A percentile compares a stretch with the other conserved stretches of the same genome.
These are phyloP conservation scores for Dalbergia cultrata DNA, from an alignment of 306 rosid species.

Conservation along the genomic window DNA sequence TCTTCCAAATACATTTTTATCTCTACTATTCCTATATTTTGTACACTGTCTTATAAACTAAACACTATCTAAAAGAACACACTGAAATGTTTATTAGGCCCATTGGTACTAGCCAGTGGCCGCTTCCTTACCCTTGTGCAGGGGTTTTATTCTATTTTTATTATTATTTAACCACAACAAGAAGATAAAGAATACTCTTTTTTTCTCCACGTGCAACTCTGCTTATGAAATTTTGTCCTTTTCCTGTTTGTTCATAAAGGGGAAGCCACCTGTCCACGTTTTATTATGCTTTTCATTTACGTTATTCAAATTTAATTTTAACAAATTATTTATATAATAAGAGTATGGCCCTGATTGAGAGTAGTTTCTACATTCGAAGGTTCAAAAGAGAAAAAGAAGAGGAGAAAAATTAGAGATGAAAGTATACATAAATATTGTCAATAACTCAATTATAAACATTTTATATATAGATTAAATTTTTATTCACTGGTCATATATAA, in stretches of 20 bases:
- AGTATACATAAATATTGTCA: no score
- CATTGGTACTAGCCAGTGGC: slow-evolving; percentile 5
- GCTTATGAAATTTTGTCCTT: slow-evolving; percentile 1
- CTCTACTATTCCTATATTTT: no score
- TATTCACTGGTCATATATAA: no score
- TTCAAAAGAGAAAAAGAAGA: neutral
- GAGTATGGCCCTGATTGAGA: slow-evolving; percentile 12
- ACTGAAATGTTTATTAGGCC: slow-evolving; percentile 18
- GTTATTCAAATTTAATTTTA: neutral
- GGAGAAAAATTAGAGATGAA: no score
- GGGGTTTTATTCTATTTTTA: slow-evolving; percentile 19
- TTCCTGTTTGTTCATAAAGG: neutral
- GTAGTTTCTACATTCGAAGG: neutral
- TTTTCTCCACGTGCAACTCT: slow-evolving; percentile 55
- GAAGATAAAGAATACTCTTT: neutral
- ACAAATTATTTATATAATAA: neutral
- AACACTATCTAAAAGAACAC: slow-evolving; percentile 34
- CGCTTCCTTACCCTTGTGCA: slow-evolving; percentile 12
- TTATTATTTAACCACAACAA: neutral
- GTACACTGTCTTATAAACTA: no score
- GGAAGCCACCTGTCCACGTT: slow-evolving; percentile 57
- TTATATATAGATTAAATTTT: no score
- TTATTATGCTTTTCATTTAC: slow-evolving; percentile 24
- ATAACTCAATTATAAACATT: no score
- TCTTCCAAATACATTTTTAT: no score